A percentile compares a stretch with the other conserved stretches of the same genome.
These are phyloP conservation scores for Ceriops decandra DNA, from an alignment of 345 rosid genomes.

Conservation along the genomic window DNA sequence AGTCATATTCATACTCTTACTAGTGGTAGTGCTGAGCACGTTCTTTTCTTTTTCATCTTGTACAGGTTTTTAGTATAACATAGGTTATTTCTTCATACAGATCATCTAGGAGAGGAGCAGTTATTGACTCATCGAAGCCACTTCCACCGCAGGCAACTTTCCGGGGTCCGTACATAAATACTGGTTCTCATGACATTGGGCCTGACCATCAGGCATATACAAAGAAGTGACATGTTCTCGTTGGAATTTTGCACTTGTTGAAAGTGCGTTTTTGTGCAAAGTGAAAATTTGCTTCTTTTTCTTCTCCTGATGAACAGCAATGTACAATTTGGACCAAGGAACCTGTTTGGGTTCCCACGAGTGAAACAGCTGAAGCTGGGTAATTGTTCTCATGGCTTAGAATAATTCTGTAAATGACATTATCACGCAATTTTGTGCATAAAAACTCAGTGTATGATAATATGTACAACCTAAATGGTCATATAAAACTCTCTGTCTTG, in stretches of 20 bases:
- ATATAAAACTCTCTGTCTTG: too few relatives aligned
- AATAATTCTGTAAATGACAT: not conserved
- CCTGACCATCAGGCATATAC: conserved; percentile 69
- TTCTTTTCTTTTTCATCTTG: not conserved
- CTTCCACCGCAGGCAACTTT: conserved; percentile 94
- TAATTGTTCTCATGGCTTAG: not conserved
- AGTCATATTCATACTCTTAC: conserved; percentile 21
- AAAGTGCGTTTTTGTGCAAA: not conserved
- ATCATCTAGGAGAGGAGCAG: conserved; percentile 47
- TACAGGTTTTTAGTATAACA: not conserved
- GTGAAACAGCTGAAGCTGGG: not conserved
- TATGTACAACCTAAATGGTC: too few relatives aligned
- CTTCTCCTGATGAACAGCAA: not conserved
- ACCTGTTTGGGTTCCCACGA: not conserved
- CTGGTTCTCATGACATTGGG: conserved; percentile 88
- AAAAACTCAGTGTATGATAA: not conserved
- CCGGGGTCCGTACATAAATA: conserved; percentile 92
- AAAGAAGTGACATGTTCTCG: conserved; percentile 46
- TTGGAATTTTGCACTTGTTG: not conserved
- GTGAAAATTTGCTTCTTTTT: not conserved
- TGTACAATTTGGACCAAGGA: conserved; percentile 5
- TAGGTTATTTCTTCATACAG: not conserved
- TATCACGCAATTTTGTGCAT: not conserved
- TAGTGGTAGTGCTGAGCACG: not conserved
- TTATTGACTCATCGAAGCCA: conserved; percentile 78